phyloP scores from a whole-genome alignment of 192 early-diverging fungal species.

The Linnemannia zychae region DNA sequence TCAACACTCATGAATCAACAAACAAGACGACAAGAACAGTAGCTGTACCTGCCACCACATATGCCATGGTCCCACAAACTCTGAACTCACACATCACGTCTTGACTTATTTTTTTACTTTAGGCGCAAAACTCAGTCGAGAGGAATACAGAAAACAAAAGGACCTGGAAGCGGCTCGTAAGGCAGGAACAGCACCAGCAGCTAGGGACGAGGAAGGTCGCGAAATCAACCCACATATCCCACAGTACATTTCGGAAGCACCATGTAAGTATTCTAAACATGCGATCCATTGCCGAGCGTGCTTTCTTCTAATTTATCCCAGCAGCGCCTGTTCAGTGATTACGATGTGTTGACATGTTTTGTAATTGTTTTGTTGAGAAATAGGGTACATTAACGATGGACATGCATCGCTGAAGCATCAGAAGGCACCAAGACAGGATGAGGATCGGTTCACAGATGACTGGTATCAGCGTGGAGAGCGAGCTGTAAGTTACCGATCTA shows the following conservation, averaged over 20 bases:
- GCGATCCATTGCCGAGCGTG: neutral
- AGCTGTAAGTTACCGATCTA: slow-evolving; percentile 58
- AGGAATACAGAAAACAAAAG: slow-evolving; percentile 95
- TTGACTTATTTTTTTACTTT: neutral
- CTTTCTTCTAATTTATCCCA: neutral
- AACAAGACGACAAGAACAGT: neutral
- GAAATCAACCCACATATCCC: slow-evolving; percentile 99
- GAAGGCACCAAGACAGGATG: slow-evolving; percentile 58
- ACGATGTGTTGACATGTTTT: neutral
- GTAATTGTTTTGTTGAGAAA: neutral
- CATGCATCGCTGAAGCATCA: slow-evolving; percentile 92
- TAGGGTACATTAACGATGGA: slow-evolving; percentile 84
- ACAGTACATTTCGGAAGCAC: slow-evolving; percentile 94
- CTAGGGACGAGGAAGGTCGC: slow-evolving; percentile 87
- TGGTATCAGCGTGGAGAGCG: slow-evolving; percentile 88
- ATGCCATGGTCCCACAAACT: too few species aligned
- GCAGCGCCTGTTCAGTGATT: neutral
- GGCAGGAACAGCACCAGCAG: slow-evolving; percentile 91
- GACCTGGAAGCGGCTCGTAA: slow-evolving; percentile 97
- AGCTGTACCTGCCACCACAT: too few species aligned
- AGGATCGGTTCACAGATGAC: slow-evolving; percentile 59
- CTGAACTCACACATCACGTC: neutral
- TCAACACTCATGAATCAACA: neutral
- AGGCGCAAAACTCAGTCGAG: slow-evolving; percentile 85
- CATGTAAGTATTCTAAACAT: slow-evolving; percentile 68